Base-by-base conservation (phyloP, 163 green algal species). In the Scenedesmus sp. region DNA sequence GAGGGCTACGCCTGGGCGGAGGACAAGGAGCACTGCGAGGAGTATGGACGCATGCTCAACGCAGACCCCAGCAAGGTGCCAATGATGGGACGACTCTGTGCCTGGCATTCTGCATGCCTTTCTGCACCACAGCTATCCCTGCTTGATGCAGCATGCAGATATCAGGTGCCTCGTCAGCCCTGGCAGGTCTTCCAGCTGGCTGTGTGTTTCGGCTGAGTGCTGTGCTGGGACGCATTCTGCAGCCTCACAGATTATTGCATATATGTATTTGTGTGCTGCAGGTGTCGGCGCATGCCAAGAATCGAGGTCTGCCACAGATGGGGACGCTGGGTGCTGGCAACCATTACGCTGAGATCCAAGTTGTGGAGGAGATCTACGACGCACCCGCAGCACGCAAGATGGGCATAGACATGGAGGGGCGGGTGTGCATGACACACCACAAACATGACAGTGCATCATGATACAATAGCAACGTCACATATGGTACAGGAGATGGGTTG, bases 21-120 rank as follows among this genome's bases (percentile, higher is more conserved):
- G 94, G 97, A 99, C 94, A 99, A 99, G 93, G 97, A 99, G 93
- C 97, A 98, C 92, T 99, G 97, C 91, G 97, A 99, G 92, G 97
- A 99, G 95, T 96, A 98, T 89, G 97, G 97, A 4, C 93, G 97
- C 30, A 98, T 99, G 96, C 93, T 99, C 46, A 95, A 90, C 51
- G 97, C 97, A 51, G 94, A 97, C 91, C 92, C 92, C 73, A 89
- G 82, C 51, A 95, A 95, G 73, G 96, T 97, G 15, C 93, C 85
- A 13, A 51, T 82, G 35, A 10, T 26, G 37, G 5, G 30, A 53
- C 35, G 40, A 56, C 35, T 83, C 30, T 82, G 72, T 12, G 9
- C 44, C n/a, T 81, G 2, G 72, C 30, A 43, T 43, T 16, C 7
- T 53, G 7, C 12, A 81, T 46, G 26, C 2, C 43, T 56, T 30